Percentiles rank a stretch among this genome's conserved stretches.
Conservation (phyloP, 495 filamentous ascomycete genomes). For the Aspergillus mulundensis region DNA sequence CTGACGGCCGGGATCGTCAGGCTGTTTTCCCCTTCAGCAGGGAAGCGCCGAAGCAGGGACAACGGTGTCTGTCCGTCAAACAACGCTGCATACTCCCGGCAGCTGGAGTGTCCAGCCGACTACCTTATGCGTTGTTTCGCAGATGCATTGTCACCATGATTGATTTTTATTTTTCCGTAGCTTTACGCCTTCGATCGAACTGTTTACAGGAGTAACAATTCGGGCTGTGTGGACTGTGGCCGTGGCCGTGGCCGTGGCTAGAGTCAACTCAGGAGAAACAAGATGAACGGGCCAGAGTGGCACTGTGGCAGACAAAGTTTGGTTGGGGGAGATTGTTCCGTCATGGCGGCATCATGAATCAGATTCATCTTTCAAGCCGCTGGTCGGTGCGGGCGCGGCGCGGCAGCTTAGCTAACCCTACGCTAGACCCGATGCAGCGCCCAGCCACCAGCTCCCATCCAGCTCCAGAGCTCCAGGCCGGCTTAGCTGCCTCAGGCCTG, state of each 20-base stretch:
- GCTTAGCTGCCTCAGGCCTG: neutral
- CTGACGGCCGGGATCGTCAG: neutral
- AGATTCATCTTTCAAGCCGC: neutral
- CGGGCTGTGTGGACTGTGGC: too few species aligned
- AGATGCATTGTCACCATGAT: conserved; percentile 4
- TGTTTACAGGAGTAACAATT: too few species aligned
- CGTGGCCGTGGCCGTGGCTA: too few species aligned
- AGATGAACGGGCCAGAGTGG: neutral
- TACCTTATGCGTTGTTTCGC: conserved; percentile 16
- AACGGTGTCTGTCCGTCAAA: conserved; percentile 13
- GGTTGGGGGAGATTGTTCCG: neutral
- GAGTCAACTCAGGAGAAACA: neutral
- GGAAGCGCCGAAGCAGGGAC: conserved; percentile 2
- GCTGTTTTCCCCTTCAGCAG: conserved; percentile 5
- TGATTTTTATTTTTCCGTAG: neutral
- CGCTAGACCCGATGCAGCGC: conserved; percentile 8
- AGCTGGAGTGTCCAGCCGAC: conserved; percentile 16
- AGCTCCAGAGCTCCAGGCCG: neutral
- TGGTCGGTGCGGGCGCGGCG: conserved; percentile 13
- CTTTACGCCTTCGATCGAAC: too few species aligned
- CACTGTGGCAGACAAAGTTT: neutral
- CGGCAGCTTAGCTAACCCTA: conserved; percentile 11
- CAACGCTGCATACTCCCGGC: conserved; percentile 23
- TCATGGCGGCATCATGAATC: conserved; percentile 6
- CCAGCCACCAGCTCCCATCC: neutral